A percentile compares a stretch with the other conserved stretches of the same genome.
Evolutionary conservation across 1,284 basidiomycete species (phyloP).

Genomic region (Inonotus obliquus): DNA sequence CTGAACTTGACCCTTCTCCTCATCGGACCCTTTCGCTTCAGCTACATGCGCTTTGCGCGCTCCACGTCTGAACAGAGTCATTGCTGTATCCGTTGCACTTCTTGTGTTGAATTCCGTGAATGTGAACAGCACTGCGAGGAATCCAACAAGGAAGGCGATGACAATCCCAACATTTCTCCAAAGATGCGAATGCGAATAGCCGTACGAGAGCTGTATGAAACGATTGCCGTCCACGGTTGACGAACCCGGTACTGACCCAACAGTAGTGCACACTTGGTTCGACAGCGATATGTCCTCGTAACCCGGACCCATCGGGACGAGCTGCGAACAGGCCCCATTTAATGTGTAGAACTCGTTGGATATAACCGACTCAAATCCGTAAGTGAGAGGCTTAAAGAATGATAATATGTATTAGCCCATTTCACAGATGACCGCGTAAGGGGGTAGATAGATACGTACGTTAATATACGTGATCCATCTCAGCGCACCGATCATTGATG

Average conservation of each 20-base stretch:
- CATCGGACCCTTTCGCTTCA: constrained; percentile 22
- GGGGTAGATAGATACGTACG: constrained; percentile 22
- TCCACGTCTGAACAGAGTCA: constrained; percentile 37
- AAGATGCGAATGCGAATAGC: constrained; percentile 44
- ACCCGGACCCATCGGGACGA: constrained; percentile 44
- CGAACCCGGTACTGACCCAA: constrained; percentile 23
- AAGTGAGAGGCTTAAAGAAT: constrained; percentile 35
- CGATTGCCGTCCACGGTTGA: constrained; percentile 26
- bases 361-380: constrained; percentile 45
- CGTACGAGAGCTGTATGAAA: constrained; percentile 38
- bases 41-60: constrained; percentile 18
- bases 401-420: constrained; percentile 1
- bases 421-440: constrained; percentile 23
- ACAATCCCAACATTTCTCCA: constrained; percentile 59
- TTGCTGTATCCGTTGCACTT: constrained; percentile 28
- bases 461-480: constrained; percentile 47
- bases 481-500: constrained; percentile 31
- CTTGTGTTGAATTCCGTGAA: constrained; percentile 46
- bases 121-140: constrained; percentile 43
- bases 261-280: constrained; percentile 26
- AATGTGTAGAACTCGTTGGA: constrained; percentile 52
- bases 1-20: constrained; percentile 25
- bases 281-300: constrained; percentile 37
- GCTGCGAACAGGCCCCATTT: constrained; percentile 35
- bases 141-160: constrained; percentile 45